These are phyloP conservation scores for Leishmania lainsoni DNA, from an alignment of 208 protist genomes.

Conservation along the genomic window DNA sequence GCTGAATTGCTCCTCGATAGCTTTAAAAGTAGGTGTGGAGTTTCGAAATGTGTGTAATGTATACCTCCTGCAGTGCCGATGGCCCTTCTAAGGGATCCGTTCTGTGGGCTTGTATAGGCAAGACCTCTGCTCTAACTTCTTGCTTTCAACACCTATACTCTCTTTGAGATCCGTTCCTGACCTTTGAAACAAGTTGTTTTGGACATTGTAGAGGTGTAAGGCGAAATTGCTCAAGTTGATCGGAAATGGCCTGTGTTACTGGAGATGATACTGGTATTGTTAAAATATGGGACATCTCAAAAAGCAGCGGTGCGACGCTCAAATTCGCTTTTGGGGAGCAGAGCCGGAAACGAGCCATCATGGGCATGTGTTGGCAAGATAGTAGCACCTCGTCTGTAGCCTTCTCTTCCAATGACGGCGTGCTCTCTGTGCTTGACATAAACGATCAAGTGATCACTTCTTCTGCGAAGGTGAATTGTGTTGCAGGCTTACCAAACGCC, in stretches of 20 bases:
- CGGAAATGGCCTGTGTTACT: constrained; percentile 75
- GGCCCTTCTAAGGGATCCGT: neutral
- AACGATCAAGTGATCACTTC: constrained; percentile 31
- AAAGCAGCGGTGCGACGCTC: constrained; percentile 65
- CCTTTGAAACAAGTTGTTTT: neutral
- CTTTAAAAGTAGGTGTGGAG: neutral
- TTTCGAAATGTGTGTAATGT: too few species aligned
- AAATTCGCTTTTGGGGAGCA: constrained; percentile 74
- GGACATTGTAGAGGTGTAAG: neutral
- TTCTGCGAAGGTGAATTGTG: constrained; percentile 40
- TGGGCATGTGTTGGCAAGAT: constrained; percentile 81
- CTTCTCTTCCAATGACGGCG: constrained; percentile 67
- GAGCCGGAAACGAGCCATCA: constrained; percentile 58
- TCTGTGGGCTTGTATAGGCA: neutral
- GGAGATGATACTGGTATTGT: constrained; percentile 85
- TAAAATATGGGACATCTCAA: constrained; percentile 85
- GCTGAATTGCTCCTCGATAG: too few species aligned
- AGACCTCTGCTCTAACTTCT: neutral
- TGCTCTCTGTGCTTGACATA: constrained; percentile 55
- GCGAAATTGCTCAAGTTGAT: too few species aligned
- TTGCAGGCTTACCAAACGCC: constrained; percentile 54
- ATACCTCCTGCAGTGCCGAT: neutral
- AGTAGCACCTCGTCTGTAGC: constrained; percentile 52
- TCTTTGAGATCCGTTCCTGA: neutral
- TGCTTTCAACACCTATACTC: neutral